Base-by-base conservation (phyloP, 306 rosid species). In the Malus sieversii region DNA sequence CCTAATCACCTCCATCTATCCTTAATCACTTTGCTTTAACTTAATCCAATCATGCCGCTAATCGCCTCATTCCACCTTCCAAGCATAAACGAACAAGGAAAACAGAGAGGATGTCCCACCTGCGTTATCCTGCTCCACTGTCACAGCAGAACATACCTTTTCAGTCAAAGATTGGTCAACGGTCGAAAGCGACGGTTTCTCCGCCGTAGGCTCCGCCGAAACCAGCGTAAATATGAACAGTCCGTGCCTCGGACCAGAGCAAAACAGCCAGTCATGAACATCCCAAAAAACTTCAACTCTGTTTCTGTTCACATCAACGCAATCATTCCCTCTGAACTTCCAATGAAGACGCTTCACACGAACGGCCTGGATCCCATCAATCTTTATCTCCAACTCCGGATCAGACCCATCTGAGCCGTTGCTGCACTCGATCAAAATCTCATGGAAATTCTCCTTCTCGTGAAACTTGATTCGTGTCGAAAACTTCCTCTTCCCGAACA, bases 251-350 rank as follows among this genome's bases (percentile, higher is more conserved):
- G 89, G 77, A 80, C 97, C 96, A 22, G 96, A 83, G 80, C 86
- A 75, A 53, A 94, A 94, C 10, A 94, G 84, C 98, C 98, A 94
- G 19, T 94, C 97, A 81, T 94, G 98, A 69, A 94, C 97, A 84
- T 94, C 98, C 97, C 96, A 94, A 73, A 77, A 90, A 1, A 94
- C 96, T 72, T 90, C 95, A 55, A 91, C 79, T 72, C 89, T 87
- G 77, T 85, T 88, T 55, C 81, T 86, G 79, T 80, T 85, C 15
- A 94, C 80, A 74, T 76, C 80, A 66, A 92, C 73, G 0, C 84
- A 82, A 38, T 87, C 94, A 66, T 94, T 94, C 4, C 98, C 98
- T 88, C 97, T 92, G 38, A 94, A 94, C 68, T 94, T 94, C 98
- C 98, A 94, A 15, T 94, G 97, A 75, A 94, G 93, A 27, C 87